Conservation (phyloP, 192 early-diverging fungal species). For the Entomortierella parvispora region DNA sequence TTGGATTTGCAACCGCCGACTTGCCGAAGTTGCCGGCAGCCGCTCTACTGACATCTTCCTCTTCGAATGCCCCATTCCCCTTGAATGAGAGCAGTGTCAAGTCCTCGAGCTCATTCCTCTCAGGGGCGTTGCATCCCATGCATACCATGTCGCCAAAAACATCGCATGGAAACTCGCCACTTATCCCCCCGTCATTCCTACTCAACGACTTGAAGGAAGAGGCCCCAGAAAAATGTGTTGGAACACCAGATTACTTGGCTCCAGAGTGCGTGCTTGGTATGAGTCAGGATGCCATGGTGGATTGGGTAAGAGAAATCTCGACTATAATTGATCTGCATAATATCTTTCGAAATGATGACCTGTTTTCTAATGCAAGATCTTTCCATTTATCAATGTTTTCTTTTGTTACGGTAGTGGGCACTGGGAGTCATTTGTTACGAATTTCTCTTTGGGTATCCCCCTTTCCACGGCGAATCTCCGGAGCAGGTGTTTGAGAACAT, state of each 20-base stretch:
- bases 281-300: constrained; percentile 85
- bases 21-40: constrained; percentile 44
- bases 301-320: constrained; percentile 93
- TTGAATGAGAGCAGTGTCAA: constrained; percentile 49
- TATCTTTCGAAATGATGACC: no score
- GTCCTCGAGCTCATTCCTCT: constrained; percentile 45
- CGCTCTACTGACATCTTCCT: constrained; percentile 28
- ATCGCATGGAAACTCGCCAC: constrained; percentile 40
- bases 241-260: constrained; percentile 92
- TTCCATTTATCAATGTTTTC: neutral
- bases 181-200: constrained; percentile 54
- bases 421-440: constrained; percentile 90
- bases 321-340: no score
- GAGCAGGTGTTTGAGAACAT: constrained; percentile 89
- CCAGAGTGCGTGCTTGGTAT: constrained; percentile 88
- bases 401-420: constrained; percentile 72
- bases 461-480: constrained; percentile 82
- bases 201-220: constrained; percentile 59
- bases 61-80: constrained; percentile 43
- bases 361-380: neutral
- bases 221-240: constrained; percentile 69
- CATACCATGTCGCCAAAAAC: constrained; percentile 39
- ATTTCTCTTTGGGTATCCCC: constrained; percentile 84
- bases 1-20: constrained; percentile 27
- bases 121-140: constrained; percentile 20